Evolutionary conservation across 108 stramenopile genomes (phyloP).

Genomic region (Poteriospumella lacustris): DNA sequence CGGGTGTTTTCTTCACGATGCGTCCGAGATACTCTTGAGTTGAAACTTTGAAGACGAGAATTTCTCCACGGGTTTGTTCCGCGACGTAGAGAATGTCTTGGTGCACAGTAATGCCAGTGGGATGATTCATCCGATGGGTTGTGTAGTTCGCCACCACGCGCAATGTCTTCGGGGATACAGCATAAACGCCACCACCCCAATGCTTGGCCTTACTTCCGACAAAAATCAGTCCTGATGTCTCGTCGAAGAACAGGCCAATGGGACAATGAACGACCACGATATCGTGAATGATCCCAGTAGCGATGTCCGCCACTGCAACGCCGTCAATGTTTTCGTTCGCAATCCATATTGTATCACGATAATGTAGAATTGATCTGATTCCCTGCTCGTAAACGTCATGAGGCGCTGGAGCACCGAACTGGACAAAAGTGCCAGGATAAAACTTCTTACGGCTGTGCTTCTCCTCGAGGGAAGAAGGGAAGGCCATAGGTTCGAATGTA

Average conservation of each 20-base stretch:
- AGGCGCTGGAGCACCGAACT: background rate
- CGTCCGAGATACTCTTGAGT: background rate
- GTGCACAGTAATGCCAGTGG: slow-evolving; percentile 3
- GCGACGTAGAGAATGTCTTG: slow-evolving; percentile 13
- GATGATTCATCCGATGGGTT: slow-evolving; percentile 16
- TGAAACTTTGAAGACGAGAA: background rate
- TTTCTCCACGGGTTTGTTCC: background rate
- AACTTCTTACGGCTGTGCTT: background rate
- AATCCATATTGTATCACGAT: background rate
- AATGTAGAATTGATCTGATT: background rate
- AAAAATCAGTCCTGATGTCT: background rate
- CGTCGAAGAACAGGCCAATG: slow-evolving; percentile 1
- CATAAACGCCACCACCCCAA: slow-evolving; percentile 21
- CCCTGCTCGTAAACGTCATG: slow-evolving; percentile 2
- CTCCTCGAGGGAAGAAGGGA: background rate
- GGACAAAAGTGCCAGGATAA: slow-evolving; percentile 19
- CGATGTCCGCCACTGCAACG: background rate
- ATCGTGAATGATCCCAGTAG: background rate
- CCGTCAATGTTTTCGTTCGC: slow-evolving; percentile 23
- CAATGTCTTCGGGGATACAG: background rate
- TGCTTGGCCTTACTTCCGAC: slow-evolving; percentile 13
- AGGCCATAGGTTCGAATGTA: slow-evolving; percentile 23
- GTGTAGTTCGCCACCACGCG: background rate
- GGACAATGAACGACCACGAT: background rate
- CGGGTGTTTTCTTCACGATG: background rate